Conservation (phyloP, 805 yeast genomes). For the Torulaspora quercuum region DNA sequence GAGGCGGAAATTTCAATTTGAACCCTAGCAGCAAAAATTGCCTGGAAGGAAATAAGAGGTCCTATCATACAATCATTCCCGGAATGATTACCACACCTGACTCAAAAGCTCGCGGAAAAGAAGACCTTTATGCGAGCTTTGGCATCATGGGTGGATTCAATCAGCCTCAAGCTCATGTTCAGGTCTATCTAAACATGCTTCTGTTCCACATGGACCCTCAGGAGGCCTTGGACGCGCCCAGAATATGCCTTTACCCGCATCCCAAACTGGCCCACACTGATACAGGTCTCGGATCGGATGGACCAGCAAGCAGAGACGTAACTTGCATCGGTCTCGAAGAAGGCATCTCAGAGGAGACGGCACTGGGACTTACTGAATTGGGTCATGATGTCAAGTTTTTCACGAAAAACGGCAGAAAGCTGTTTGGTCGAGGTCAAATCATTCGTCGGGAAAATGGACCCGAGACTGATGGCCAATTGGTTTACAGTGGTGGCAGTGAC, state of each 20-base stretch:
- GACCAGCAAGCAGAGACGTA: slow-evolving; percentile 57
- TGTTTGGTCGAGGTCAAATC: slow-evolving; percentile 72
- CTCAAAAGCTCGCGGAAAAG: slow-evolving; percentile 8
- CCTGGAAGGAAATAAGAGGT: slow-evolving; percentile 65
- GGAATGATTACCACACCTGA: slow-evolving; percentile 59
- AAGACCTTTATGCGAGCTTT: slow-evolving; percentile 57
- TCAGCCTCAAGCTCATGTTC: slow-evolving; percentile 84
- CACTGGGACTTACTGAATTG: slow-evolving; percentile 43
- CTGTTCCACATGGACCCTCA: slow-evolving; percentile 67
- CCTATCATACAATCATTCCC: slow-evolving; percentile 82
- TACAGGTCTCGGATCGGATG: slow-evolving; percentile 56
- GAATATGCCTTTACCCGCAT: slow-evolving; percentile 61
- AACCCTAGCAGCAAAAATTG: slow-evolving; percentile 55
- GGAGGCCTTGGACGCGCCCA: slow-evolving; percentile 69
- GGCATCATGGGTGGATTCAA: slow-evolving; percentile 87
- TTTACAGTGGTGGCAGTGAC: slow-evolving; percentile 72
- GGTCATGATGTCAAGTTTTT: slow-evolving; percentile 57
- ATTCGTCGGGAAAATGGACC: slow-evolving; percentile 45
- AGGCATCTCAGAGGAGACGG: slow-evolving; percentile 50
- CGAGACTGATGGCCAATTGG: slow-evolving; percentile 39
- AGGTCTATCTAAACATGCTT: slow-evolving; percentile 63
- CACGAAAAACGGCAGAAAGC: slow-evolving; percentile 41
- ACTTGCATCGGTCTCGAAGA: slow-evolving; percentile 64
- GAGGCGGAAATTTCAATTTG: slow-evolving; percentile 73
- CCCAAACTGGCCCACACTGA: slow-evolving; percentile 44